phyloP scores from a whole-genome alignment of 345 rosid species.

The Hibiscus tridactylites region DNA sequence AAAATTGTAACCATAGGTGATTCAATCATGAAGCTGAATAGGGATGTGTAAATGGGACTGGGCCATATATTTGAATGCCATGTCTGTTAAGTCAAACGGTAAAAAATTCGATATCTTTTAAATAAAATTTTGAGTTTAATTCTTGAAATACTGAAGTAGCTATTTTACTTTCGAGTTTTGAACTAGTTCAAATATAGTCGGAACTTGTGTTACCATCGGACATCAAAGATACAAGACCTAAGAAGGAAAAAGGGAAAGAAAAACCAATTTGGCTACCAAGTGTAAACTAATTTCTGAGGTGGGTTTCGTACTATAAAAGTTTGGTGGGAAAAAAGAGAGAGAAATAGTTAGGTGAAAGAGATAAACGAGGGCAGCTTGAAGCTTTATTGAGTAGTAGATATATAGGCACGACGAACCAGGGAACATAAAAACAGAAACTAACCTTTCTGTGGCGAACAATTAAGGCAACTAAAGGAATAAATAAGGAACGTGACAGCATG shows the following conservation, averaged over 20 bases:
- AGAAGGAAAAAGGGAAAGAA: no score
- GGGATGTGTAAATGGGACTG: background rate
- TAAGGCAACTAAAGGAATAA: background rate
- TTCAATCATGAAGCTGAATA: background rate
- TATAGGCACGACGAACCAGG: background rate
- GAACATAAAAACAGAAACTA: background rate
- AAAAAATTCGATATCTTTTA: no score
- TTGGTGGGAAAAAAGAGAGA: background rate
- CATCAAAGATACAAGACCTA: no score
- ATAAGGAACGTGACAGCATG: background rate
- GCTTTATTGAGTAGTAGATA: background rate
- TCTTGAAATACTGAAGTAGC: no score
- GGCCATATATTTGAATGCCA: background rate
- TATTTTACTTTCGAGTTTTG: no score
- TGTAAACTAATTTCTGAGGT: background rate
- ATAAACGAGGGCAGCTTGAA: background rate
- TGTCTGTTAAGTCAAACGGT: no score
- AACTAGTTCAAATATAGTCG: no score
- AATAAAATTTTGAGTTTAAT: no score
- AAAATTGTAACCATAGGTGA: no score
- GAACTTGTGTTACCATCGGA: no score
- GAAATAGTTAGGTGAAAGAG: constrained; percentile 1
- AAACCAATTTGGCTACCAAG: background rate
- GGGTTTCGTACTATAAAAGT: background rate
- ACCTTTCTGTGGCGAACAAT: background rate